Conservation (phyloP, 106 monocot species). For the Dendrobium catenatum region DNA sequence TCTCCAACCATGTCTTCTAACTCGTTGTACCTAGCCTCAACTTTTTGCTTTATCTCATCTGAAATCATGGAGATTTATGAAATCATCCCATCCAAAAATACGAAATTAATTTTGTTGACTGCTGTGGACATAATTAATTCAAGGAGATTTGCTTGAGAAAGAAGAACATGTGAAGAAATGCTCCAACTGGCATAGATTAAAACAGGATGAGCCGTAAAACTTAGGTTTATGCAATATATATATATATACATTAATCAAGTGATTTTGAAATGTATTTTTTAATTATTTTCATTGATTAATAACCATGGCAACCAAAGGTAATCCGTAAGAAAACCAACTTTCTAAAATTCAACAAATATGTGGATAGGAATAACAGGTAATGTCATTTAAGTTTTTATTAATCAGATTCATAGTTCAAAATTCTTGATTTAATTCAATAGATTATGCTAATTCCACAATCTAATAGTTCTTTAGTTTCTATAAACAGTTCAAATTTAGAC, state of each 20-base stretch:
- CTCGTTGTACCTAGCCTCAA: constrained; percentile 79
- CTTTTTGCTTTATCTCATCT: constrained; percentile 90
- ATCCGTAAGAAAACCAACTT: no score
- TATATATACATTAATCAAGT: neutral
- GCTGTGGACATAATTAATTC: neutral
- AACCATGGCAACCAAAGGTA: no score
- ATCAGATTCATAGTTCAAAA: neutral
- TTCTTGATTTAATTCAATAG: neutral
- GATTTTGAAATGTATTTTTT: no score
- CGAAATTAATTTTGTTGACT: neutral
- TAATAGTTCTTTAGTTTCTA: no score
- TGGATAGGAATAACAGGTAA: neutral
- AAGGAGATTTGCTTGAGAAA: neutral
- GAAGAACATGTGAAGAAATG: neutral
- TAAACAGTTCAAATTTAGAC: neutral
- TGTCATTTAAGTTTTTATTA: neutral
- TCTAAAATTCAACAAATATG: no score
- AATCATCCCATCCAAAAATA: constrained; percentile 5
- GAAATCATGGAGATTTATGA: neutral
- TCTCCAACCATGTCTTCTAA: constrained; percentile 72
- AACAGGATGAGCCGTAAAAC: no score
- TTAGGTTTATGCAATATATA: neutral
- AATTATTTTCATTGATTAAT: no score
- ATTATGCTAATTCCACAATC: neutral
- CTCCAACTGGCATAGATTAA: neutral